phyloP scores from a whole-genome alignment of 2,329 filamentous ascomycete species.

The Aspergillus novofumigatus region DNA sequence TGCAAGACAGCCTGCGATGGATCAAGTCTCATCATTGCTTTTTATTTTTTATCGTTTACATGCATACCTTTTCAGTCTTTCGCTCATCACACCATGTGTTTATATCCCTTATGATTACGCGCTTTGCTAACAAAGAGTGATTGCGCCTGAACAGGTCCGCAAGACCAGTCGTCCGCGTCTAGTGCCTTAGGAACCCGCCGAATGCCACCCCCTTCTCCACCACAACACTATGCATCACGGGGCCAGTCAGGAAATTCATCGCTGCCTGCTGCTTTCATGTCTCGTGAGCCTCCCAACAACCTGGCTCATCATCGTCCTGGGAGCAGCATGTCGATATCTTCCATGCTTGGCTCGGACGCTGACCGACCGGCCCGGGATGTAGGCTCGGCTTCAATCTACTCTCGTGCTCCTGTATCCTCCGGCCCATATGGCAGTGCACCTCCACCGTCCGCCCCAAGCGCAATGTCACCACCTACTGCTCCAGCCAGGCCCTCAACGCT shows the following conservation, averaged over 20 bases:
- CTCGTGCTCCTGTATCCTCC: constrained; percentile 40
- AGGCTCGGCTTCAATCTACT: constrained; percentile 44
- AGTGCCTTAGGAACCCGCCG: constrained; percentile 37
- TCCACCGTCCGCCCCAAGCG: constrained; percentile 29
- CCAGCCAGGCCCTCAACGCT: constrained; percentile 44
- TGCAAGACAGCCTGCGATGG: neutral
- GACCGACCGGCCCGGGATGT: constrained; percentile 45
- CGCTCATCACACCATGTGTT: neutral
- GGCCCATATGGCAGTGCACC: constrained; percentile 30
- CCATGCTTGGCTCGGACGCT: constrained; percentile 59
- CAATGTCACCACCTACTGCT: constrained; percentile 42
- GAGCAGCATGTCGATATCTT: constrained; percentile 71
- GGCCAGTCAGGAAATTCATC: constrained; percentile 36
- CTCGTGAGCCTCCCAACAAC: constrained; percentile 53
- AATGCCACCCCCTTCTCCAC: constrained; percentile 51
- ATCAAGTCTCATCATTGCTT: neutral
- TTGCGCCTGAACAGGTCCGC: constrained; percentile 18
- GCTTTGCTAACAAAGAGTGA: constrained; percentile 10
- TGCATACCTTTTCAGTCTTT: neutral
- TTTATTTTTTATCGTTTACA: neutral
- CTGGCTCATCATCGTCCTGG: constrained; percentile 54
- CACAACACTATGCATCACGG: constrained; percentile 44
- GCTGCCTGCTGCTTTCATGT: constrained; percentile 37
- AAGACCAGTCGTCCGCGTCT: constrained; percentile 30
- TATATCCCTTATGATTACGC: neutral